A percentile compares a stretch with the other conserved stretches of the same genome.
These are phyloP conservation scores for Colletotrichum tamarilloi DNA, from an alignment of 2,329 filamentous ascomycete genomes.

Conservation along the genomic window DNA sequence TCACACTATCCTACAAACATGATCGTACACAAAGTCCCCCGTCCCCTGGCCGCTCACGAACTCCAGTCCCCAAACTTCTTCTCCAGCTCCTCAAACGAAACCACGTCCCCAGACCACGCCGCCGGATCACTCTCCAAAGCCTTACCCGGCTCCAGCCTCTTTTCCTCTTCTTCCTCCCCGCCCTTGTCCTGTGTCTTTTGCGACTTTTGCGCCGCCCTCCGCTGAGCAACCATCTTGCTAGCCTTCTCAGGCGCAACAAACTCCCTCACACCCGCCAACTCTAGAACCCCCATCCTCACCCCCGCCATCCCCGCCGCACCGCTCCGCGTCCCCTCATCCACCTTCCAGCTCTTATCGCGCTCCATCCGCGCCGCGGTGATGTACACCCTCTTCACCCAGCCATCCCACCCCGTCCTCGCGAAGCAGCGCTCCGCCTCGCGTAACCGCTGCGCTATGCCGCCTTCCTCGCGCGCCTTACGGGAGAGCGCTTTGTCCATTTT, in stretches of 20 bases:
- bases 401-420: conserved; percentile 28
- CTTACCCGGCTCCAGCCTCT: conserved; percentile 21
- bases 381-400: conserved; percentile 46
- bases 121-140: conserved; percentile 30
- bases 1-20: conserved; percentile 23
- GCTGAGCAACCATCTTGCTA: not conserved
- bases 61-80: conserved; percentile 36
- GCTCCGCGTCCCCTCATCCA: conserved; percentile 37
- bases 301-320: conserved; percentile 51
- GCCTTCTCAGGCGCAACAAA: conserved; percentile 1
- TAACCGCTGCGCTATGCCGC: conserved; percentile 37
- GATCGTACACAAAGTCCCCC: not conserved
- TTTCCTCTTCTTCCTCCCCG: not conserved
- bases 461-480: conserved; percentile 36
- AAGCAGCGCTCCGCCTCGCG: conserved; percentile 27
- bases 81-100: conserved; percentile 49
- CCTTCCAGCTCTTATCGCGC: conserved; percentile 41
- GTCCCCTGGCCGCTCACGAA: not conserved
- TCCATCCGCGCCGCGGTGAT: conserved; percentile 52
- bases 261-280: conserved; percentile 51
- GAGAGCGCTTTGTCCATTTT: conserved; percentile 64
- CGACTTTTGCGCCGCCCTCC: not conserved
- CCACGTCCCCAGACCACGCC: conserved; percentile 45
- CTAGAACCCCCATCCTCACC: conserved; percentile 51
- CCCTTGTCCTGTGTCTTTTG: not conserved